phyloP scores from a whole-genome alignment of 345 rosid species.

The Citropsis articulata region DNA sequence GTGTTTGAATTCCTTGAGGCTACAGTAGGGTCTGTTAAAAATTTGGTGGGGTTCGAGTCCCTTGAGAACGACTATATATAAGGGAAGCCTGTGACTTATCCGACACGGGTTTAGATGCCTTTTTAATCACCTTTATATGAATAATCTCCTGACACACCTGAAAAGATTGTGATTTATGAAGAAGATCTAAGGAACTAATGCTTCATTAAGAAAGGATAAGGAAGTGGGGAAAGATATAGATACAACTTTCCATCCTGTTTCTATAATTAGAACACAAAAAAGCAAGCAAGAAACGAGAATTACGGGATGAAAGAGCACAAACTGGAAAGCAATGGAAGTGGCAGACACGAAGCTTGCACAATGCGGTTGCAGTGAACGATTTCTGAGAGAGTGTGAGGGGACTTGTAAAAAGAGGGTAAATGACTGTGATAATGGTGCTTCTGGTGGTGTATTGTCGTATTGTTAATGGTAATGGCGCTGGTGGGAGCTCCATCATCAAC shows the following conservation, averaged over 20 bases:
- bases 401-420: slow-evolving; percentile 24
- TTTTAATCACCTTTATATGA: slow-evolving; percentile 33
- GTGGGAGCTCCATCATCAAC: slow-evolving; percentile 58
- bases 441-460: slow-evolving; percentile 19
- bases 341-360: slow-evolving; percentile 55
- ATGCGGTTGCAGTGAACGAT: slow-evolving; percentile 38
- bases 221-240: slow-evolving; percentile 24
- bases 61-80: slow-evolving; percentile 45
- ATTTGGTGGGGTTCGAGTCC: slow-evolving; percentile 23
- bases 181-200: slow-evolving; percentile 35
- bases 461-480: slow-evolving; percentile 27
- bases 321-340: slow-evolving; percentile 44
- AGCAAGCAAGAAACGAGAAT: slow-evolving; percentile 24
- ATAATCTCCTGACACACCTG: slow-evolving; percentile 32
- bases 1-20: slow-evolving; percentile 12
- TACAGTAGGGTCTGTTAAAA: slow-evolving; percentile 20
- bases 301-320: slow-evolving; percentile 19
- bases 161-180: slow-evolving; percentile 22
- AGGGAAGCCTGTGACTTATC: slow-evolving; percentile 36
- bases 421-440: slow-evolving; percentile 32
- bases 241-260: slow-evolving; percentile 28
- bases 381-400: slow-evolving; percentile 10
- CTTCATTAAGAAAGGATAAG: slow-evolving; percentile 31
- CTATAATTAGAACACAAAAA: slow-evolving; percentile 27
- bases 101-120: slow-evolving; percentile 48